phyloP scores from a whole-genome alignment of 148 eudicot species.

The Camellia japonica region DNA sequence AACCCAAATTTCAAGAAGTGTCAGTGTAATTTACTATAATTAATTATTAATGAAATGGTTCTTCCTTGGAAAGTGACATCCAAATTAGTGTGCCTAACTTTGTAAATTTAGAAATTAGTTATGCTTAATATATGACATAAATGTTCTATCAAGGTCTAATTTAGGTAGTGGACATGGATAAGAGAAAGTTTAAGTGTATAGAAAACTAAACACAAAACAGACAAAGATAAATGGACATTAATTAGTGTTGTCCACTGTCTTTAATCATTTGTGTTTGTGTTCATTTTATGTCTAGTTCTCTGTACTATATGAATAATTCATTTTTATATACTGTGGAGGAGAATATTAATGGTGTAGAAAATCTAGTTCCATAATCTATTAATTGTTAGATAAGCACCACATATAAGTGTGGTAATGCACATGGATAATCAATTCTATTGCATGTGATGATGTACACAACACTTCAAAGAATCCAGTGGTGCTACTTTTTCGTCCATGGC shows the following conservation, averaged over 20 bases:
- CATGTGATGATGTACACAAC: too few relatives aligned
- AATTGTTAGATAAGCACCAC: too few relatives aligned
- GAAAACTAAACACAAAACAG: too few relatives aligned
- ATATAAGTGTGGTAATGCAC: neutral
- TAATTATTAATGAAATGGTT: neutral
- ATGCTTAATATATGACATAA: too few relatives aligned
- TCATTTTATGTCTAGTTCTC: too few relatives aligned
- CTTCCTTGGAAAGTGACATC: slow-evolving; percentile 5
- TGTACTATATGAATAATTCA: neutral
- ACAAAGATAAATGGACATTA: too few relatives aligned
- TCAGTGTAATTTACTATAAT: too few relatives aligned
- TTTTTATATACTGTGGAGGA: neutral
- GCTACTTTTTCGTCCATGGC: neutral
- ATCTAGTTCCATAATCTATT: neutral
- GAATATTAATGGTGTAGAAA: neutral
- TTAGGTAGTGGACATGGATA: neutral
- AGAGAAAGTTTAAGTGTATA: neutral
- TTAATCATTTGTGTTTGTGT: too few relatives aligned
- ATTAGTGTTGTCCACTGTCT: too few relatives aligned
- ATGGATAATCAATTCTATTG: neutral
- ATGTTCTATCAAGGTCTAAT: neutral
- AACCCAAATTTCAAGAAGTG: too few relatives aligned
- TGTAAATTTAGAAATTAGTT: neutral
- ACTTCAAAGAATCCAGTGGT: neutral
- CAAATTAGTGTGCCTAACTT: neutral